phyloP scores from a whole-genome alignment of 2,329 filamentous ascomycete genomes.

The Cladophialophora immunda region DNA sequence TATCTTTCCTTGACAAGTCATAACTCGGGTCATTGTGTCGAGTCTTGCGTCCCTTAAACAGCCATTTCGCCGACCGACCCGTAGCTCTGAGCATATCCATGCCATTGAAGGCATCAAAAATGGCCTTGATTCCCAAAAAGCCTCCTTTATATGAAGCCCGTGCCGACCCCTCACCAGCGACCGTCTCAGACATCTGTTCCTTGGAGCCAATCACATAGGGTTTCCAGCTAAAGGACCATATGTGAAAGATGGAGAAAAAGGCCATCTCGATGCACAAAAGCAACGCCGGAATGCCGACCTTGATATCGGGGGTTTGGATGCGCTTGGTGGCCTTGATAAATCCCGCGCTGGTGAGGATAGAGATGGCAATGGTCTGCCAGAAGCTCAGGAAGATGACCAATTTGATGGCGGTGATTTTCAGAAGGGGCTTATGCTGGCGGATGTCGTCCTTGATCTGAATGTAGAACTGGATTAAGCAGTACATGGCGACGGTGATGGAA shows the following conservation, averaged over 20 bases:
- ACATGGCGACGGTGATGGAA: constrained; percentile 85
- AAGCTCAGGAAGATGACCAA: constrained; percentile 91
- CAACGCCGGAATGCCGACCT: constrained; percentile 79
- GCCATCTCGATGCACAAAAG: constrained; percentile 87
- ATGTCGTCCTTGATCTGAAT: constrained; percentile 76
- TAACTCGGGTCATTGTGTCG: constrained; percentile 53
- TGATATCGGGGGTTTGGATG: constrained; percentile 77
- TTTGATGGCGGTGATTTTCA: constrained; percentile 88
- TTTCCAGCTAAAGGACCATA: constrained; percentile 82
- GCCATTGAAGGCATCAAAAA: constrained; percentile 77
- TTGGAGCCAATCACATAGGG: constrained; percentile 67
- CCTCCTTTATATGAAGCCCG: constrained; percentile 66
- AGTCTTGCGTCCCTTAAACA: constrained; percentile 74
- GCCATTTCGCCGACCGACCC: constrained; percentile 79
- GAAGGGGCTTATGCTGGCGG: constrained; percentile 72
- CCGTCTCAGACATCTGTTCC: constrained; percentile 58
- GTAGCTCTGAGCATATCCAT: constrained; percentile 86
- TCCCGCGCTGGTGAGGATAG: constrained; percentile 68
- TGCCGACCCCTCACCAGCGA: constrained; percentile 51
- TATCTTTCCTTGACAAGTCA: constrained; percentile 37
- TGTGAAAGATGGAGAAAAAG: constrained; percentile 77
- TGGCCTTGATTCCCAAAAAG: constrained; percentile 69
- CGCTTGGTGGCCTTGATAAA: constrained; percentile 69
- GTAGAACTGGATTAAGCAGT: constrained; percentile 88
- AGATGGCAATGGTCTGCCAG: constrained; percentile 77